A percentile compares a stretch with the other conserved stretches of the same genome.
These are phyloP conservation scores for Austropuccinia psidii DNA, from an alignment of 1,284 basidiomycete species.

Conservation along the genomic window DNA sequence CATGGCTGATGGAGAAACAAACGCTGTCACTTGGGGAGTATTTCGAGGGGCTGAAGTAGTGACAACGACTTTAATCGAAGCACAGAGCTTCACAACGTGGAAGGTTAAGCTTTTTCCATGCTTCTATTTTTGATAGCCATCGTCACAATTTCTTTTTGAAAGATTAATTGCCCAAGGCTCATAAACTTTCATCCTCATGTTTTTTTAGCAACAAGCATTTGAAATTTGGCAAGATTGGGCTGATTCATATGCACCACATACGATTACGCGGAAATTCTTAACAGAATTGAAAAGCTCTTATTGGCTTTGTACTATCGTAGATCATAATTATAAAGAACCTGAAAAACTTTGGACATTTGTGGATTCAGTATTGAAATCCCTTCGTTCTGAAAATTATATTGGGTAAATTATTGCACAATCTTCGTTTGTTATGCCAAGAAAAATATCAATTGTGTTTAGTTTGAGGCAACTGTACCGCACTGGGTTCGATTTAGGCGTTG, in stretches of 20 bases:
- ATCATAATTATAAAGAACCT: conserved; percentile 81
- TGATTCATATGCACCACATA: conserved; percentile 68
- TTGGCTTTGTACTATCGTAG: conserved; percentile 88
- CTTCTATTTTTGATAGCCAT: background rate
- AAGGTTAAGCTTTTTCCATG: conserved; percentile 53
- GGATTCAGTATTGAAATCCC: too few species aligned
- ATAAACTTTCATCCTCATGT: conserved; percentile 31
- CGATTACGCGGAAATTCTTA: conserved; percentile 64
- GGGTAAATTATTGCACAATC: too few species aligned
- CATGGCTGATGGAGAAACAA: conserved; percentile 47
- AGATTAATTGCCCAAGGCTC: conserved; percentile 19
- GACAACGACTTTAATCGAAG: conserved; percentile 51
- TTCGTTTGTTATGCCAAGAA: too few species aligned
- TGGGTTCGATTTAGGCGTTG: too few species aligned
- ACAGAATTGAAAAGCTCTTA: conserved; percentile 63
- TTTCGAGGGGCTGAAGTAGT: conserved; percentile 51
- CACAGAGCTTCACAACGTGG: conserved; percentile 51
- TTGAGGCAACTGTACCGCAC: too few species aligned
- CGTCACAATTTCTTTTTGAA: background rate
- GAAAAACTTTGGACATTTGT: conserved; percentile 81
- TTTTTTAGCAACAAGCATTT: conserved; percentile 80
- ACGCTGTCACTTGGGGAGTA: conserved; percentile 51
- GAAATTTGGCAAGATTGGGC: conserved; percentile 95
- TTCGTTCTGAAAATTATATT: too few species aligned
- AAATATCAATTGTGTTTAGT: too few species aligned